Evolutionary conservation across 257 asterid genomes (phyloP).

Genomic region (Phtheirospermum japonicum): DNA sequence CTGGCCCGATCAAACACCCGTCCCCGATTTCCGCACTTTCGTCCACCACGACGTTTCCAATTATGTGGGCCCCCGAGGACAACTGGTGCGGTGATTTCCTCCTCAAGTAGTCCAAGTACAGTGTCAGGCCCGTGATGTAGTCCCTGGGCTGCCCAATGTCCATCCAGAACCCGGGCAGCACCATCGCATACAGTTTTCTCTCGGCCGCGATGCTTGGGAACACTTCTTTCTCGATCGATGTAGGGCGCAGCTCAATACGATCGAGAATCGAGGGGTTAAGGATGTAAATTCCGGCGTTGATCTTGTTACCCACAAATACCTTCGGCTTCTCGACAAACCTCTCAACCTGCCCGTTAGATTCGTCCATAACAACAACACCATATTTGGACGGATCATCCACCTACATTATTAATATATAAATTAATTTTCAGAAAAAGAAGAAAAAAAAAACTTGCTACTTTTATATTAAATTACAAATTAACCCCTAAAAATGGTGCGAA

Average conservation of each 20-base stretch:
- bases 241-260: constrained; percentile 77
- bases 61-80: constrained; percentile 61
- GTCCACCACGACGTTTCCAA: constrained; percentile 79
- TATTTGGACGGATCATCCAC: constrained; percentile 95
- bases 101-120: constrained; percentile 70
- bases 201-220: constrained; percentile 76
- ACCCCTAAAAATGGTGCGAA: too few relatives aligned
- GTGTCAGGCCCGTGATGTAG: constrained; percentile 77
- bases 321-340: constrained; percentile 95
- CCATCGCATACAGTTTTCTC: constrained; percentile 76
- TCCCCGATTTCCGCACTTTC: constrained; percentile 80
- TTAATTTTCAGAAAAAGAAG: background rate
- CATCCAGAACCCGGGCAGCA: constrained; percentile 96
- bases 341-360: constrained; percentile 76
- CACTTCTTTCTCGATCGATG: constrained; percentile 93
- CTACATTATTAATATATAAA: constrained; percentile 29
- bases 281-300: constrained; percentile 93
- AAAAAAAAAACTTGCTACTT: too few relatives aligned
- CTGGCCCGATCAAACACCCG: constrained; percentile 90
- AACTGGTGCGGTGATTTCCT: constrained; percentile 61
- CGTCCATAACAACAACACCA: constrained; percentile 88
- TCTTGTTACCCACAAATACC: constrained; percentile 86
- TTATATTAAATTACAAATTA: too few relatives aligned
- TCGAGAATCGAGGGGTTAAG: constrained; percentile 84
- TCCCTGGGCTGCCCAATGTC: constrained; percentile 97